Evolutionary conservation across 208 protist species (phyloP).

Genomic region (Wallacemonas sp.): DNA sequence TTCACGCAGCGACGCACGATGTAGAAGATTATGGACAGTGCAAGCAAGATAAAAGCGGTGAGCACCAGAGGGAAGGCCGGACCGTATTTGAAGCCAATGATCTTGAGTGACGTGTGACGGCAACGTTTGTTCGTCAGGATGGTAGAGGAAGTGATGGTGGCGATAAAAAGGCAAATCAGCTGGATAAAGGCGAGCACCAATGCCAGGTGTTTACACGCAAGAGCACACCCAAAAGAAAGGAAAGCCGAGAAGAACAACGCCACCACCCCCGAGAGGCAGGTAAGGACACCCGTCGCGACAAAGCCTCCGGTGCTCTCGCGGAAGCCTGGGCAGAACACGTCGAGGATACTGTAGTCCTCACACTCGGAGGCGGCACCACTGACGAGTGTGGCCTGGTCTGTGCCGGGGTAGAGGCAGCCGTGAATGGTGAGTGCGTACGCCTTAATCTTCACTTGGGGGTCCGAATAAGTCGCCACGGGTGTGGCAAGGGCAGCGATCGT

Average conservation of each 20-base stretch:
- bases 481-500: conserved; percentile 18
- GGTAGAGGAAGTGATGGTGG: conserved; percentile 17
- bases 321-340: conserved; percentile 26
- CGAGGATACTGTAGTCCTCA: background rate
- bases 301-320: conserved; percentile 16
- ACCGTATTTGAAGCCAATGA: conserved; percentile 39
- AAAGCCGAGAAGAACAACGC: conserved; percentile 24
- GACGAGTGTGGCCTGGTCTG: background rate
- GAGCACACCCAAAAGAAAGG: conserved; percentile 13
- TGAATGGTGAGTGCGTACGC: conserved; percentile 9
- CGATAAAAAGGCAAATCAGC: conserved; percentile 23
- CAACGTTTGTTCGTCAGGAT: conserved; percentile 20
- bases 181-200: conserved; percentile 16
- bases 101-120: conserved; percentile 16
- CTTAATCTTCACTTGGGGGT: conserved; percentile 7
- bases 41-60: conserved; percentile 29
- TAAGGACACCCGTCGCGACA: conserved; percentile 12
- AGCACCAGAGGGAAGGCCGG: conserved; percentile 29
- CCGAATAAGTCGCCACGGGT: conserved; percentile 13
- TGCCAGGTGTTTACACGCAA: conserved; percentile 28
- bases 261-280: conserved; percentile 8
- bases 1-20: conserved; percentile 13
- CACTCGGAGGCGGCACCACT: background rate
- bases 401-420: conserved; percentile 1
- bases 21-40: conserved; percentile 19